phyloP scores from a whole-genome alignment of 371 early-diverging fungal species.

The Mortierella sp. region DNA sequence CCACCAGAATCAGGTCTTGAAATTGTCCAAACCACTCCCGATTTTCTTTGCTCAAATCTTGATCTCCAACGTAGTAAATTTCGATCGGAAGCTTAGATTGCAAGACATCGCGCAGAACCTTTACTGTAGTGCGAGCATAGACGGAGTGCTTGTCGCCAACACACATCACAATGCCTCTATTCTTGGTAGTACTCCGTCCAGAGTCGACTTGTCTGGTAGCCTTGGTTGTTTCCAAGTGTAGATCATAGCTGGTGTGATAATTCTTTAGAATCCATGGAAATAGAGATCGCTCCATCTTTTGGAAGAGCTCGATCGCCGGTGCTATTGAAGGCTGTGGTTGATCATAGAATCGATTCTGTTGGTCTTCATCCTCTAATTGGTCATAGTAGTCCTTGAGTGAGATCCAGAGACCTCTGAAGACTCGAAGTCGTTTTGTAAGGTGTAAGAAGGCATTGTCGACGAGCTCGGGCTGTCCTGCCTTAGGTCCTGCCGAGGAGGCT shows the following conservation, averaged over 20 bases:
- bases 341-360: conserved; percentile 22
- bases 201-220: conserved; percentile 24
- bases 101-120: conserved; percentile 66
- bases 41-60: conserved; percentile 63
- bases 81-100: conserved; percentile 77
- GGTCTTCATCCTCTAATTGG: conserved; percentile 17
- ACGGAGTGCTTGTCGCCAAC: conserved; percentile 74
- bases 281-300: conserved; percentile 29
- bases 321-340: conserved; percentile 38
- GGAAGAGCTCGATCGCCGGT: conserved; percentile 34
- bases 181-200: not conserved
- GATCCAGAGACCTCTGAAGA: conserved; percentile 39
- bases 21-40: conserved; percentile 61
- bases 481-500: conserved; percentile 4
- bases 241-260: conserved; percentile 27
- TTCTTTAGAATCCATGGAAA: conserved; percentile 44
- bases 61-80: conserved; percentile 72
- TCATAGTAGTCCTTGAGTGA: conserved; percentile 29
- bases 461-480: not conserved
- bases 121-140: conserved; percentile 70
- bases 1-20: conserved; percentile 63
- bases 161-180: conserved; percentile 78
- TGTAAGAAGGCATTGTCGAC: conserved; percentile 26
- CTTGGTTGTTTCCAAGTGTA: conserved; percentile 18
- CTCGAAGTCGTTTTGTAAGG: conserved; percentile 46